Base-by-base conservation (phyloP, 805 yeast genomes). In the Kuraishia cidri region DNA sequence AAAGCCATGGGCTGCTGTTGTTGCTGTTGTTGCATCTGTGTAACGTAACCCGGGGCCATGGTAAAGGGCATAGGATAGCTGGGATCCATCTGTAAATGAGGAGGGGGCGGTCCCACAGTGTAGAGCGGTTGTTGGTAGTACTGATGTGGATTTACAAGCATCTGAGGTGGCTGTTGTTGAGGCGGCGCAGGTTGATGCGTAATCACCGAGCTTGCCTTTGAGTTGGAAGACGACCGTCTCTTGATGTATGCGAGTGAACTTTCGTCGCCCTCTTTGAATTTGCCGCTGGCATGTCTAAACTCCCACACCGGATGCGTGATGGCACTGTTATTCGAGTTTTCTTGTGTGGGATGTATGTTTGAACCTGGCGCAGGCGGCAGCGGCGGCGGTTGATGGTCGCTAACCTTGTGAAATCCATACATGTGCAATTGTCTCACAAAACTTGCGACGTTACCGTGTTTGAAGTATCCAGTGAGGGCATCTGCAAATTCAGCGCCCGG, bases 351-450 rank as follows among this genome's bases (percentile, higher is more conserved):
- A 33, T 12, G 18, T 11, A 31, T n/a, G n/a, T n/a, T n/a, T n/a
- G n/a, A n/a, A 25, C 33, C 23, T 31, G 32, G 36, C 4, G 8
- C 20, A 15, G 18, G 3, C 16, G 12, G 35, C 19, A 11, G n/a
- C 32, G 52, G 24, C 4, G 46, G 38, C 2, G 52, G 36, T 20
- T 39, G 48, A 12, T 63, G 64, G 38, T 71, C 76, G 39, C 60
- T 71, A 5, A 72, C 78, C 58, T 88, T 87, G 56, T 88, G 96
- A 61, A 88, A 87, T 1, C 96, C 96, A 53, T 87, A 87, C 97
- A 88, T 90, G 62, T 90, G 95, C 29, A 88, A 63, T 57, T 90
- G 97, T 30, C 97, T 73, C 23, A 90, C 95, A 61, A 90, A 90
- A 38, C 90, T 78, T 16, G 95, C 86, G 19, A 88, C 86, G 50